Base-by-base conservation (phyloP, 495 filamentous ascomycete species). In the Aspergillus incahuasiensis region DNA sequence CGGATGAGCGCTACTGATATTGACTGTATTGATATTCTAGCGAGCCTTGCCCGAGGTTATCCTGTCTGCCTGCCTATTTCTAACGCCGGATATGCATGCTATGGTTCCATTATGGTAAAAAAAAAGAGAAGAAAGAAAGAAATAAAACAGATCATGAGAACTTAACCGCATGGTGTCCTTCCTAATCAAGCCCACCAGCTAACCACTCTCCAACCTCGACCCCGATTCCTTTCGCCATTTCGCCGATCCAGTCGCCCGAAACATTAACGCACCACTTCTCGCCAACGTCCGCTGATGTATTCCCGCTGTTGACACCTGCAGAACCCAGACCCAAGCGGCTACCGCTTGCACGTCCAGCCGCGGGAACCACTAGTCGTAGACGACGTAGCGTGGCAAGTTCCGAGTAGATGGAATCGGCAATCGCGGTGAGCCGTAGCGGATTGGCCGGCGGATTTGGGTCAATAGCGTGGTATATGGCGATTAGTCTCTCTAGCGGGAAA, bases 381-480 rank as follows among this genome's bases (percentile, higher is more conserved):
- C 87, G 87, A 19, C 85, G 83, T 42, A 98, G 71, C 40, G 92
- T 97, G 28, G 90, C 86, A 28, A 97, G 78, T 57, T 88, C 86
- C 62, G 81, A 81, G 48, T 83, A 82, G 7, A 88, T 74, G 49
- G 87, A 82, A n/a, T 83, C 82, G 32, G 80, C 77, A 19, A 79
- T 75, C 0, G 68, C 75, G 16, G 62, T 63, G 22, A 63, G 59
- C 28, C 69, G 64, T 13, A 83, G 77, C 58, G 84, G 70, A 20
- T 78, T 79, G 9, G 76, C 64, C 1, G 82, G 69, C 11, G 74
- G 82, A 54, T 91, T 86, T 1, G 86, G 85, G 32, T 87, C 72
- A 41, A 97, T 85, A 1, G 87, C 85, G 22, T 86, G 84, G 60
- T 92, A 91, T 22, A 98, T 95, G 0, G 92, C 90, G 19, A 95